These are phyloP conservation scores for Leptographium galeiforme DNA, from an alignment of 2,329 filamentous ascomycete species.

Conservation along the genomic window DNA sequence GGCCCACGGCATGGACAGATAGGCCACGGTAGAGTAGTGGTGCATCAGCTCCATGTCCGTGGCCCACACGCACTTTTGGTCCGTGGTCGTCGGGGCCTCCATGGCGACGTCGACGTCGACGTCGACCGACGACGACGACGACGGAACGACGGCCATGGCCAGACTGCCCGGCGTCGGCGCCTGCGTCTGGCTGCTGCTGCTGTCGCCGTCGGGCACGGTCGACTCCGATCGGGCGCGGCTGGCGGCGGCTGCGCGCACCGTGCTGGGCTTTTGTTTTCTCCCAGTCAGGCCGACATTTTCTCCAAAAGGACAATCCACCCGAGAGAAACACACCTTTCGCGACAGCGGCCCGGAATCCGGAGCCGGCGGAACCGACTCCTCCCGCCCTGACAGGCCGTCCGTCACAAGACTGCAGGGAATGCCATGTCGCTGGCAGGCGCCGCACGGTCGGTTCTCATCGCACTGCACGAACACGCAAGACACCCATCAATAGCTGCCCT, in stretches of 20 bases:
- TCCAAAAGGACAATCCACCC: no score
- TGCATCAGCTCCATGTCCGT: constrained; percentile 23
- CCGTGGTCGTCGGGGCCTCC: neutral
- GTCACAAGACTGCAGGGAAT: constrained; percentile 10
- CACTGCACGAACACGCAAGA: constrained; percentile 6
- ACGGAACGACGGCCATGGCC: no score
- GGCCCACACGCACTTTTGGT: constrained; percentile 20
- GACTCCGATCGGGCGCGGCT: neutral
- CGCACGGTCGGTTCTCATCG: constrained; percentile 13
- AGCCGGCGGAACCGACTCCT: neutral
- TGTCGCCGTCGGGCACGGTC: neutral
- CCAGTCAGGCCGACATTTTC: no score
- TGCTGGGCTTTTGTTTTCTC: neutral
- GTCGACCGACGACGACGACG: no score
- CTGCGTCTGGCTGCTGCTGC: no score
- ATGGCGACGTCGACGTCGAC: neutral
- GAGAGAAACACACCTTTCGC: no score
- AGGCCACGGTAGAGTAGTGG: constrained; percentile 16
- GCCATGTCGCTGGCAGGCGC: constrained; percentile 11
- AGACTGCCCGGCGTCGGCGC: no score
- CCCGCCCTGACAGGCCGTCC: neutral
- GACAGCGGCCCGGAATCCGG: no score
- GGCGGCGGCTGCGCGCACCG: neutral
- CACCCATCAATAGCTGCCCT: no score
- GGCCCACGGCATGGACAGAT: constrained; percentile 18